Conservation (phyloP, 1,139 yeast species). For the Suhomyces kunorum region DNA sequence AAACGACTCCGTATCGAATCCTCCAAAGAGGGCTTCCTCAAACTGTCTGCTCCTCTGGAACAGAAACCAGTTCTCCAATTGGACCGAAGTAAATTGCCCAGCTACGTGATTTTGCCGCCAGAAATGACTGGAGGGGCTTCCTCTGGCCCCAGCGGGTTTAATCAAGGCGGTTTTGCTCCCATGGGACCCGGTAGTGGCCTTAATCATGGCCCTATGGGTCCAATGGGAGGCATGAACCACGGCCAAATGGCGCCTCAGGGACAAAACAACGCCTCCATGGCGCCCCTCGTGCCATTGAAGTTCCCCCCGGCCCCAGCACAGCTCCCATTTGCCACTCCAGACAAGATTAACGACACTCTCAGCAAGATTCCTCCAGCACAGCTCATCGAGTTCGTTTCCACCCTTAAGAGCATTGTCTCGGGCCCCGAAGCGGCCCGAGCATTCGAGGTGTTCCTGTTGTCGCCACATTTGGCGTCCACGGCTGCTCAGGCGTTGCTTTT, state of each 20-base stretch:
- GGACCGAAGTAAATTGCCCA: constrained; percentile 49
- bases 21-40: constrained; percentile 58
- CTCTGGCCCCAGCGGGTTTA: constrained; percentile 4
- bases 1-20: constrained; percentile 55
- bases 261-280: neutral
- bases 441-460: constrained; percentile 52
- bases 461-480: constrained; percentile 61
- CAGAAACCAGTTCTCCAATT: constrained; percentile 43
- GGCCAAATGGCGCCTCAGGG: no score
- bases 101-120: constrained; percentile 55
- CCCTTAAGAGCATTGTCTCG: constrained; percentile 53
- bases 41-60: constrained; percentile 29
- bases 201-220: no score
- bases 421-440: constrained; percentile 55
- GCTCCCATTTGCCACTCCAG: constrained; percentile 48
- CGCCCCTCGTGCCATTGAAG: constrained; percentile 11
- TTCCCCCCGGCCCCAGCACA: constrained; percentile 29
- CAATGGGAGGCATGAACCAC: no score
- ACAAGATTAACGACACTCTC: constrained; percentile 55
- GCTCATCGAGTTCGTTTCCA: constrained; percentile 64
- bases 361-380: constrained; percentile 69
- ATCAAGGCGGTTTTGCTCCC: constrained; percentile 1
- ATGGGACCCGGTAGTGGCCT: constrained; percentile 6
- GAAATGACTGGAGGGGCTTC: constrained; percentile 31
- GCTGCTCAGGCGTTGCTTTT: constrained; percentile 73